Conservation (phyloP, 345 rosid genomes). For the Acer negundo region DNA sequence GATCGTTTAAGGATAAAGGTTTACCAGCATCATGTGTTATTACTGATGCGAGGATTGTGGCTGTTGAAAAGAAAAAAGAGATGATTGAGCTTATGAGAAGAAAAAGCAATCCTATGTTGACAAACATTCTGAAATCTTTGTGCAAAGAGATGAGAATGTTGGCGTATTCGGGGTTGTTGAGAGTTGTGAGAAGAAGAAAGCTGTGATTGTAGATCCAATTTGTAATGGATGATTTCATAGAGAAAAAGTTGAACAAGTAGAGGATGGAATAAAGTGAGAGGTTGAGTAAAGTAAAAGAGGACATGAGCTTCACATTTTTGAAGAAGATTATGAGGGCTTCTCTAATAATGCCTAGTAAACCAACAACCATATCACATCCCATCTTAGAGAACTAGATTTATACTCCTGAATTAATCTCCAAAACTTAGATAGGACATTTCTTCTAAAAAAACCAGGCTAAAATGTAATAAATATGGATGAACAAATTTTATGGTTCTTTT, state of each 20-base stretch:
- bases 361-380: not conserved
- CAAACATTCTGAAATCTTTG: slow-evolving; percentile 1
- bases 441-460: not conserved
- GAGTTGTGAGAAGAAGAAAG: slow-evolving; percentile 18
- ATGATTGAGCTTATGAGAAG: slow-evolving; percentile 1
- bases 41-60: slow-evolving; percentile 44
- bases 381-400: not conserved
- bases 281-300: slow-evolving; percentile 22
- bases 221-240: slow-evolving; percentile 11
- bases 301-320: slow-evolving; percentile 32
- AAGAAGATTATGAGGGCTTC: slow-evolving; percentile 32
- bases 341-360: slow-evolving; percentile 17
- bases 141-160: slow-evolving; percentile 13
- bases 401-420: not conserved
- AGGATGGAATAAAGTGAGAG: slow-evolving; percentile 28
- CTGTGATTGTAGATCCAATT: slow-evolving; percentile 4
- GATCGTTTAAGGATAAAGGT: slow-evolving; percentile 20
- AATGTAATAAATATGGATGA: not conserved
- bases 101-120: slow-evolving; percentile 26
- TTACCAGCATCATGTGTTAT: slow-evolving; percentile 24
- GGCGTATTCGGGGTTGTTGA: slow-evolving; percentile 23
- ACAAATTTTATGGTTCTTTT: not conserved
- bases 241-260: slow-evolving; percentile 22
- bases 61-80: slow-evolving; percentile 26
- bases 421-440: not conserved